Conservation (phyloP, 768 basidiomycete species). For the Auricularia sp. region DNA sequence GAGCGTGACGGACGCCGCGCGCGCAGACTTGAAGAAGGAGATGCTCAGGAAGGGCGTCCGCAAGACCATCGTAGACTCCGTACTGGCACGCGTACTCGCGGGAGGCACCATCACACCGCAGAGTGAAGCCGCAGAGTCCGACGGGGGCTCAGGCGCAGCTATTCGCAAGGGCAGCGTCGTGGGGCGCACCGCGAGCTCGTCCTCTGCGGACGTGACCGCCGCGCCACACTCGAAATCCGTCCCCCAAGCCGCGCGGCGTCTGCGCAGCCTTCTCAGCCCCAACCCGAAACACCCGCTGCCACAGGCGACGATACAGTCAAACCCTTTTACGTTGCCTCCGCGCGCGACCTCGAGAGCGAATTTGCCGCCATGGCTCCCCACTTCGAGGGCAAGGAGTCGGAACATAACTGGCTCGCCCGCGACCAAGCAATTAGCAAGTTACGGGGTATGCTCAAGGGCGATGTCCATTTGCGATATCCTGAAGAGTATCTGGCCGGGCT, state of each 20-base stretch:
- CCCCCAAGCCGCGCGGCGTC: not conserved
- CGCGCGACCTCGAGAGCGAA: slow-evolving; percentile 75
- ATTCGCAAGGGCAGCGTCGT: not conserved
- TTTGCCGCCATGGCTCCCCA: slow-evolving; percentile 66
- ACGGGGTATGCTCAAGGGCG: slow-evolving; percentile 84
- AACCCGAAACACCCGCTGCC: not conserved
- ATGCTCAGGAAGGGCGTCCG: slow-evolving; percentile 76
- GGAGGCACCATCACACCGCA: not conserved
- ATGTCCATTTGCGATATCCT: slow-evolving; percentile 59
- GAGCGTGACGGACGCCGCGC: slow-evolving; percentile 73
- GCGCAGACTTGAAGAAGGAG: slow-evolving; percentile 89
- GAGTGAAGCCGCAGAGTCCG: not conserved
- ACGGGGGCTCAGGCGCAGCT: not conserved
- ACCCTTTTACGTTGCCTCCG: slow-evolving; percentile 72
- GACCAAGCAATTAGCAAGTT: slow-evolving; percentile 70
- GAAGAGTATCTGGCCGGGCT: slow-evolving; percentile 68
- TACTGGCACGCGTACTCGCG: slow-evolving; percentile 33
- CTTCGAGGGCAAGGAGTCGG: slow-evolving; percentile 96
- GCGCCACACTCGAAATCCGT: not conserved
- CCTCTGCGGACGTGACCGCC: not conserved
- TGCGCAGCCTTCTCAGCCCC: not conserved
- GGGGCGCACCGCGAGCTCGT: not conserved
- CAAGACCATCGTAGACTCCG: slow-evolving; percentile 75
- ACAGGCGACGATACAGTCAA: slow-evolving; percentile 34
- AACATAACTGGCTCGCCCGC: slow-evolving; percentile 86